Conservation (phyloP, 495 filamentous ascomycete genomes). For the Aspergillus cavernicola region DNA sequence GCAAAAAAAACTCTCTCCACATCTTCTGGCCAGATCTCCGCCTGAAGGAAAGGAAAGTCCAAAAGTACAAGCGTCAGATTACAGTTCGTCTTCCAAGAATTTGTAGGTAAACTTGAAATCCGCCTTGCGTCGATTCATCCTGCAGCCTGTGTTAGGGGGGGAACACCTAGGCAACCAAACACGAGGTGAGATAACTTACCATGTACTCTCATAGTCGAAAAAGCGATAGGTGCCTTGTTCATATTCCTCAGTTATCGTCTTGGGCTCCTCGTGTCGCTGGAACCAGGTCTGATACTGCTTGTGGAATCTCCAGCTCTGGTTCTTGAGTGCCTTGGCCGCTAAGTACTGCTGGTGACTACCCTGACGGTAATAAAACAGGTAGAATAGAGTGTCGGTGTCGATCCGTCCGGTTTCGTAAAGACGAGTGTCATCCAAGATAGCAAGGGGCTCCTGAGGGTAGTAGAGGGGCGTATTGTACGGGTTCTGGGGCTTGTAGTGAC, state of each 20-base stretch:
- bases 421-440: slow-evolving; percentile 85
- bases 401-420: slow-evolving; percentile 74
- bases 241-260: slow-evolving; percentile 96
- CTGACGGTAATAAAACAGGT: slow-evolving; percentile 98
- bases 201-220: slow-evolving; percentile 99
- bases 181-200: slow-evolving; percentile 55
- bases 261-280: slow-evolving; percentile 95
- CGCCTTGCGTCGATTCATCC: slow-evolving; percentile 98
- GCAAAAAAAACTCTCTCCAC: not conserved
- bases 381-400: slow-evolving; percentile 96
- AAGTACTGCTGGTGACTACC: slow-evolving; percentile 94
- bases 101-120: slow-evolving; percentile 99
- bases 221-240: slow-evolving; percentile 98
- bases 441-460: slow-evolving; percentile 86
- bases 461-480: slow-evolving; percentile 75
- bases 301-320: slow-evolving; percentile 97
- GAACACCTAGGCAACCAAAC: slow-evolving; percentile 5
- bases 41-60: not conserved
- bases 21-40: not conserved
- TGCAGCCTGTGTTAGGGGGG: slow-evolving; percentile 37
- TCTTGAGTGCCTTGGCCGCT: slow-evolving; percentile 91
- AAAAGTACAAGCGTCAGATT: slow-evolving; percentile 20
- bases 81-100: slow-evolving; percentile 91
- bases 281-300: slow-evolving; percentile 99
- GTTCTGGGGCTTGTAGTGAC: slow-evolving; percentile 76